Evolutionary conservation across 2,329 filamentous ascomycete genomes (phyloP), one percentile per base, ranked within the genome.

Genomic region (Chaetothyriales sp.): DNA sequence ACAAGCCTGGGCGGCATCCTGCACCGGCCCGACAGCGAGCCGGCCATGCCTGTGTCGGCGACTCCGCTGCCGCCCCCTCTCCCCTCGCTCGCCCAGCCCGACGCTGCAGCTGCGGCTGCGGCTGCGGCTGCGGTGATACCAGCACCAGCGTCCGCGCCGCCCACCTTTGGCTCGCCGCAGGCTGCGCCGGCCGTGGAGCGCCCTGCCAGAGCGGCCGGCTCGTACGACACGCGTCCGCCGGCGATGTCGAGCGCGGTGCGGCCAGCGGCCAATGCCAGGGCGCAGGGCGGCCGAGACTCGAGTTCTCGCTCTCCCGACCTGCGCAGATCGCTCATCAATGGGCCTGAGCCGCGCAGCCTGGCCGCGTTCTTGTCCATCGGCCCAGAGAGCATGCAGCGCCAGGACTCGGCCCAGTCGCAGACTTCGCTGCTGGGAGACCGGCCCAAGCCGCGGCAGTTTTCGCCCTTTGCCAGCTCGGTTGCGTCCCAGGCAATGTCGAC

Each of bases 1-100:
- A 64, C 67, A 57, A 73, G 70, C 53, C 64, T 72, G 43, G 69
- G 64, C 51, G 69, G 66, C n/a, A 65, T 69, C 2, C 66, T 69
- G 33, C 65, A 67, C 52, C 65, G 70, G 46, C 67, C 70, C 6
- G 71, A 62, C 52, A 72, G 60, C 53, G 58, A 59, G 43, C 60
- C 60, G 40, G 55, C 57, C 10, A 25, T 22, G 18, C 8, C 46
- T 15, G 4, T 13, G 10, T 40, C 33, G 5, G 5, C 33, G 15
- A 40, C 33, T 40, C 33, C 33, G 13, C 33, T 40, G 2, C 15
- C 15, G 33, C 2, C 33, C 33, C 33, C 15, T 40, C 33, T 40
- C 33, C 15, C 33, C 33, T 40, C 33, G 10, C 15, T 40, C 13
- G 10, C 8, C 15, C 33, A 13, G 13, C 33, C 33, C 15, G 33